Conservation (phyloP, 1,139 yeast genomes). For the Pichia sp. region DNA sequence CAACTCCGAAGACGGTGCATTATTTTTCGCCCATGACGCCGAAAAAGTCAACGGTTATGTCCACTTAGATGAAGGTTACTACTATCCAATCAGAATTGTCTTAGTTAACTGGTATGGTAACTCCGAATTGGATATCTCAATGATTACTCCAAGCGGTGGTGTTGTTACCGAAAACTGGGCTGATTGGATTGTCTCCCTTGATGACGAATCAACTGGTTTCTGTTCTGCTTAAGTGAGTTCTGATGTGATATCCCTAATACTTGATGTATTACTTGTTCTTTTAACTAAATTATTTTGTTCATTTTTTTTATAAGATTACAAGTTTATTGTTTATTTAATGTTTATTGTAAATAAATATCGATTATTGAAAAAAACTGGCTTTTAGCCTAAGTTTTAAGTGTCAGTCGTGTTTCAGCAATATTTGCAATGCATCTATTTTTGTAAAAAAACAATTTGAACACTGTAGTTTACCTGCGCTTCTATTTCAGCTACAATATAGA, state of each 20-base stretch:
- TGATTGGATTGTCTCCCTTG: conserved; percentile 6
- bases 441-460: no score
- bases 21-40: conserved; percentile 3
- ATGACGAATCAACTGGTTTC: conserved; percentile 5
- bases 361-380: no score
- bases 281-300: no score
- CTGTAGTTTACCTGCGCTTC: no score
- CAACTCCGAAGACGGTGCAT: conserved; percentile 3
- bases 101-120: conserved; percentile 10
- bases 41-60: conserved; percentile 5
- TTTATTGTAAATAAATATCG: no score
- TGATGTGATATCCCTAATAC: not conserved
- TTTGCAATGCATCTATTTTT: no score
- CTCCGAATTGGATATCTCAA: conserved; percentile 4
- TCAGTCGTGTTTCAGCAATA: no score
- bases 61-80: conserved; percentile 8
- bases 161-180: conserved; percentile 6
- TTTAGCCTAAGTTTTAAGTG: no score
- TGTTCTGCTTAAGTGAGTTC: conserved; percentile 1
- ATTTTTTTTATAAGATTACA: no score
- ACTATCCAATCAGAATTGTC: conserved; percentile 16
- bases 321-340: no score
- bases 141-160: conserved; percentile 8
- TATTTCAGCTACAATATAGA: no score
- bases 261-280: no score